These are phyloP conservation scores for Penicillium ochrochloron DNA, from an alignment of 495 filamentous ascomycete genomes.

Conservation along the genomic window DNA sequence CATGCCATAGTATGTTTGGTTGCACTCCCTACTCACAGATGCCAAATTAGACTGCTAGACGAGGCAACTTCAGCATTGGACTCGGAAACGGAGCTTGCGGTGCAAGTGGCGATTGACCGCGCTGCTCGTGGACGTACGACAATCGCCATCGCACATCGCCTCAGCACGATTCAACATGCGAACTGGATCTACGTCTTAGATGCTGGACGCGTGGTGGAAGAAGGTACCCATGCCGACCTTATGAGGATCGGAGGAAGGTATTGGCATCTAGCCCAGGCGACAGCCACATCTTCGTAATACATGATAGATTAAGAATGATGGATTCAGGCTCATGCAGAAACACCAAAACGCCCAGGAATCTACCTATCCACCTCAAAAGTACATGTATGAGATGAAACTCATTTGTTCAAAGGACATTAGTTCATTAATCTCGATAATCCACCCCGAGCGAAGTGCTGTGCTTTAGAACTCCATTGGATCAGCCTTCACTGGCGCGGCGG, in stretches of 20 bases:
- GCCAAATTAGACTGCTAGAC: slow-evolving; percentile 57
- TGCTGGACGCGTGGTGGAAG: neutral
- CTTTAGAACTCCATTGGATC: slow-evolving; percentile 59
- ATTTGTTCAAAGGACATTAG: slow-evolving; percentile 19
- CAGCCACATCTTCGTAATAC: neutral
- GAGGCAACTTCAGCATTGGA: slow-evolving; percentile 81
- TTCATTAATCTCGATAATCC: slow-evolving; percentile 19
- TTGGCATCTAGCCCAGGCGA: neutral
- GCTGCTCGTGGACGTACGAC: neutral
- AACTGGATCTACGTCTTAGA: slow-evolving; percentile 29
- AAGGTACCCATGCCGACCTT: neutral
- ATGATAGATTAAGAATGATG: neutral
- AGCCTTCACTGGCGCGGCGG: slow-evolving; percentile 51
- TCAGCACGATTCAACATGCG: neutral
- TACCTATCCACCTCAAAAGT: neutral
- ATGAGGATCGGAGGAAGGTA: neutral
- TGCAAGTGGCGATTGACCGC: slow-evolving; percentile 49
- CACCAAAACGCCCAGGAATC: slow-evolving; percentile 9
- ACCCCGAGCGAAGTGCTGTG: neutral
- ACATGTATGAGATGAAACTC: neutral
- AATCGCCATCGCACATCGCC: neutral
- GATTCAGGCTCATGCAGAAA: neutral
- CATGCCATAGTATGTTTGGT: neutral
- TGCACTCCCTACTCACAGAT: neutral
- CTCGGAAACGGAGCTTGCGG: slow-evolving; percentile 75